Evolutionary conservation across 495 filamentous ascomycete species (phyloP).

Genomic region (Pseudevernia furfuracea): DNA sequence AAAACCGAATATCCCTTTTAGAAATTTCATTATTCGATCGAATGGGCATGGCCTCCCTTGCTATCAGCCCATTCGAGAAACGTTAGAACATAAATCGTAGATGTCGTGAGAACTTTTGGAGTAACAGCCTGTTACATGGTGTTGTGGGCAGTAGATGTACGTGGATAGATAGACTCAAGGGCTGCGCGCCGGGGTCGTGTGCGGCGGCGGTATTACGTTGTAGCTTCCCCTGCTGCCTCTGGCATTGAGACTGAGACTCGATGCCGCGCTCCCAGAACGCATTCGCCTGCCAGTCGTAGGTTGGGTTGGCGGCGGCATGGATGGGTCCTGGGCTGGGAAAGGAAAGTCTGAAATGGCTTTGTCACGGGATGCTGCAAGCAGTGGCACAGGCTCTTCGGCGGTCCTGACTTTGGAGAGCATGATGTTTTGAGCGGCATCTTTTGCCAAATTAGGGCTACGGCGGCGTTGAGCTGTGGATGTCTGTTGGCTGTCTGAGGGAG

Average conservation of each 20-base stretch:
- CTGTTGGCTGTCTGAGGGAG: neutral
- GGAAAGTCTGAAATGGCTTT: slow-evolving; percentile 8
- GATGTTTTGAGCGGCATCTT: slow-evolving; percentile 18
- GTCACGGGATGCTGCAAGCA: slow-evolving; percentile 15
- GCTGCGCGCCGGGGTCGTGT: neutral
- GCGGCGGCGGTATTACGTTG: slow-evolving; percentile 3
- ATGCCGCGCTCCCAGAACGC: slow-evolving; percentile 7
- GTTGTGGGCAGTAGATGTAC: neutral
- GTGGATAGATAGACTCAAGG: neutral
- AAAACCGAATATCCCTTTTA: neutral
- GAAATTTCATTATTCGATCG: neutral
- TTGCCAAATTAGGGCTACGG: slow-evolving; percentile 17
- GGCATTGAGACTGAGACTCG: slow-evolving; percentile 7
- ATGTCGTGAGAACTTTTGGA: slow-evolving; percentile 3
- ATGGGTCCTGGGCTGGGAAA: neutral
- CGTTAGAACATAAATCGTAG: slow-evolving; percentile 7
- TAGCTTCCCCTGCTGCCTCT: slow-evolving; percentile 10
- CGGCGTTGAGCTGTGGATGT: slow-evolving; percentile 11
- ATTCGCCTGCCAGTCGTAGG: neutral
- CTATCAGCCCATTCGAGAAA: neutral
- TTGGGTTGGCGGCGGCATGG: neutral
- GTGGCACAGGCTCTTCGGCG: slow-evolving; percentile 18
- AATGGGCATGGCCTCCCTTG: neutral
- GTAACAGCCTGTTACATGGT: no score
- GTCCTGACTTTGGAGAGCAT: slow-evolving; percentile 17